phyloP scores from a whole-genome alignment of 352 stramenopile genomes.

The Blastocystis sp. region DNA sequence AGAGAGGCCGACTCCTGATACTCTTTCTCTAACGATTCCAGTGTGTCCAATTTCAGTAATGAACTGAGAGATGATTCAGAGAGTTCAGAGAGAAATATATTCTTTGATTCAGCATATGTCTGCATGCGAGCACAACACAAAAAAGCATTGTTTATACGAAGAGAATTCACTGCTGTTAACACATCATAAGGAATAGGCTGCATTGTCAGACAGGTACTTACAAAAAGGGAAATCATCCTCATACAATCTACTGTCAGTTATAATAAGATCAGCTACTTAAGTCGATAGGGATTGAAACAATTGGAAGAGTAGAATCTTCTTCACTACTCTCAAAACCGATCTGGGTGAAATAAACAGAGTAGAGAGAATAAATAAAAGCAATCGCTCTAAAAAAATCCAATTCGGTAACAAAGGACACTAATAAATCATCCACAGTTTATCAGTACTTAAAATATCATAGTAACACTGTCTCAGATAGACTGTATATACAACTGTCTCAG shows the following conservation, averaged over 20 bases:
- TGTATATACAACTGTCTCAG: neutral
- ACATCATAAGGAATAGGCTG: neutral
- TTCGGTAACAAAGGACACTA: neutral
- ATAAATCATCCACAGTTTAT: neutral
- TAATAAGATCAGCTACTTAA: neutral
- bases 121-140: neutral
- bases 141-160: neutral
- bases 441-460: neutral
- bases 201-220: neutral
- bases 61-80: neutral
- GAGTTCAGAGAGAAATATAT: neutral
- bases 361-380: conserved; percentile 4
- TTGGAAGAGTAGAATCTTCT: neutral
- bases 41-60: neutral
- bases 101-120: neutral
- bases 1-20: neutral
- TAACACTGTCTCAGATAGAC: conserved; percentile 28
- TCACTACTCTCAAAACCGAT: neutral
- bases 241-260: neutral
- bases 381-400: neutral
- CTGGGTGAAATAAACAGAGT: neutral
- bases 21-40: neutral
- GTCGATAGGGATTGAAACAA: conserved; percentile 9
- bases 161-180: neutral
- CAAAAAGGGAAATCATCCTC: neutral